Evolutionary conservation across 495 filamentous ascomycete genomes (phyloP), one percentile per base, ranked within the genome.

Genomic region (Lepraria neglecta): DNA sequence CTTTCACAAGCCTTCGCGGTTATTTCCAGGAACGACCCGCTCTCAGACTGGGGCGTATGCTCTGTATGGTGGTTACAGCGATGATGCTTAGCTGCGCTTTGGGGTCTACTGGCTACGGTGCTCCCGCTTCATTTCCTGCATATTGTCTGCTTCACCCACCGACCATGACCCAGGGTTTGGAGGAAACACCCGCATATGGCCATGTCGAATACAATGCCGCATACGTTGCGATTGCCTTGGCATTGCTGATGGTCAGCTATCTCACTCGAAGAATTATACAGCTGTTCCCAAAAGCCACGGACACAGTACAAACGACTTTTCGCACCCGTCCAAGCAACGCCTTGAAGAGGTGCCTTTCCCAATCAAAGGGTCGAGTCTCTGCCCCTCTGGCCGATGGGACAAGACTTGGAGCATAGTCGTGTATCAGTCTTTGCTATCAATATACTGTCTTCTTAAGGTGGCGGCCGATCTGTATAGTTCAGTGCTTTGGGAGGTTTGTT

Each of bases 1-100:
- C 75, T 4, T 61, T 78, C n/a, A 70, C 62, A 9, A 67, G 71
- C 21, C 63, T 78, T 71, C 64, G 60, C 19, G 30, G 45, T 11
- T 60, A 56, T 45, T 59, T 66, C 21, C 56, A 50, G 17, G n/a
- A 50, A 7, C 47, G 54, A 42, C 28, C 48, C 14, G 30, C 47
- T 14, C 14, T 59, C 24, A 42, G 64, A 3, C 3, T 43, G 11
- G 56, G 60, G 57, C 59, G 61, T 28, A 33, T 59, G 6, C 3
- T 53, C 4, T 50, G 43, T 11, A 63, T 66, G 64, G 28, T 19
- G 2, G 21, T 54, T 21, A 66, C 33, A 10, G 51, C 38, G 14
- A 30, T 33, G 0, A 43, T 66, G 56, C 60, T 66, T 3, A 30
- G 27, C 6, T 19, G 21, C 21, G 60, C 61, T 43, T 17, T 64